Percentiles rank a stretch among this genome's conserved stretches.
These are phyloP conservation scores for Botryotinia globosa DNA, from an alignment of 2,329 filamentous ascomycete species.

Conservation along the genomic window DNA sequence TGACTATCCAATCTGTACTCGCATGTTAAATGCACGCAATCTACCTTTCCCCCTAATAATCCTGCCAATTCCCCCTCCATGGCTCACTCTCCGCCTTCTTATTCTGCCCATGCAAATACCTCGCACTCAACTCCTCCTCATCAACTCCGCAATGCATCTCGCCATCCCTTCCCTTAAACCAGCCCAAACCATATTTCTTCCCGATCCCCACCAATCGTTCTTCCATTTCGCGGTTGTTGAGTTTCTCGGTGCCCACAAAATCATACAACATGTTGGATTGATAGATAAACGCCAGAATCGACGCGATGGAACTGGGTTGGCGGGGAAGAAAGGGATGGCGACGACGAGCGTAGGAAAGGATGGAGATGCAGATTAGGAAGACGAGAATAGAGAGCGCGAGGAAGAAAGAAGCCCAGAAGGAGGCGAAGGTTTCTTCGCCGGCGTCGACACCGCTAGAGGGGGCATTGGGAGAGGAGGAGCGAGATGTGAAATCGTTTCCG, in stretches of 20 bases:
- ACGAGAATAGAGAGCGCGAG: conserved; percentile 61
- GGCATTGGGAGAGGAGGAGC: too few relatives aligned
- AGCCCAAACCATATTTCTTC: conserved; percentile 72
- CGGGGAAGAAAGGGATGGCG: conserved; percentile 70
- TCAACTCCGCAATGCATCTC: conserved; percentile 75
- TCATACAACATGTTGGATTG: conserved; percentile 76
- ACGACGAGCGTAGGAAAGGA: conserved; percentile 59
- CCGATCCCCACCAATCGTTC: conserved; percentile 55
- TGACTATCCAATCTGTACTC: too few relatives aligned
- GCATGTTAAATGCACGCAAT: too few relatives aligned
- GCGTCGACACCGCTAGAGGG: conserved; percentile 37
- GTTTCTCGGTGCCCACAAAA: conserved; percentile 65
- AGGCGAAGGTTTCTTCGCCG: conserved; percentile 58
- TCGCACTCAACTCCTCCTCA: conserved; percentile 65
- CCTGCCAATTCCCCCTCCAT: conserved; percentile 35
- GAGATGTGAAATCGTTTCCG: conserved; percentile 54
- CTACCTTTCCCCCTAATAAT: conserved; percentile 25
- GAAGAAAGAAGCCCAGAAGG: conserved; percentile 64
- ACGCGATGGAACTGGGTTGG: conserved; percentile 75
- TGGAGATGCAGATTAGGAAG: conserved; percentile 55
- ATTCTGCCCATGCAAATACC: conserved; percentile 56
- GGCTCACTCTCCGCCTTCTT: conserved; percentile 35
- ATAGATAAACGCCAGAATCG: conserved; percentile 73
- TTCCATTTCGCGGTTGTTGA: conserved; percentile 59
- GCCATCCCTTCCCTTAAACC: conserved; percentile 72